phyloP scores from a whole-genome alignment of 2,329 filamentous ascomycete genomes.

The Calonectria pauciramosa region DNA sequence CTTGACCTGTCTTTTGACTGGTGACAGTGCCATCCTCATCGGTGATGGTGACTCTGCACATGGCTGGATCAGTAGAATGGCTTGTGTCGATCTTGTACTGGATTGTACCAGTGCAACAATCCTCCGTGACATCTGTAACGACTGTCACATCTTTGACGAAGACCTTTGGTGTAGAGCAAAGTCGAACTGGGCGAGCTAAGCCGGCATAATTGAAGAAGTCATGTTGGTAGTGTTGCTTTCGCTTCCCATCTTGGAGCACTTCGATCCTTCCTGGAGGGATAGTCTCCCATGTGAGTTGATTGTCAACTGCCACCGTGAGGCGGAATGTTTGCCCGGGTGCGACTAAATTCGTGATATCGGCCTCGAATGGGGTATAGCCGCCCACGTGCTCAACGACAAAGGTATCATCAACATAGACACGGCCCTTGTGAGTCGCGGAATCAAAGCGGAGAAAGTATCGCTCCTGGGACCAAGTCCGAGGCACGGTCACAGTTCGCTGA shows the following conservation, averaged over 20 bases:
- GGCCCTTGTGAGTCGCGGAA: constrained; percentile 26
- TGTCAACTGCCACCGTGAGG: constrained; percentile 29
- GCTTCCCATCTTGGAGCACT: constrained; percentile 14
- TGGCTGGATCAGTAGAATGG: neutral
- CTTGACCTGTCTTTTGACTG: neutral
- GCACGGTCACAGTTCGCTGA: constrained; percentile 22
- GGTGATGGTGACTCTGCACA: neutral
- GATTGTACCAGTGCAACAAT: constrained; percentile 7
- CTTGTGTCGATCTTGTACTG: constrained; percentile 17
- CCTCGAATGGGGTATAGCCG: constrained; percentile 30
- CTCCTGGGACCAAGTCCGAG: constrained; percentile 17
- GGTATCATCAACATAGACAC: constrained; percentile 28
- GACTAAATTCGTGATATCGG: constrained; percentile 16
- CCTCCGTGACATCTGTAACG: constrained; percentile 9
- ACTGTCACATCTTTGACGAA: constrained; percentile 23
- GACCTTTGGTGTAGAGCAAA: constrained; percentile 13
- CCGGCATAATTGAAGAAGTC: constrained; percentile 35
- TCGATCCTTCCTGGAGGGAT: constrained; percentile 29
- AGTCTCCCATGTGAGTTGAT: constrained; percentile 28
- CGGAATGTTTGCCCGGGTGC: constrained; percentile 17
- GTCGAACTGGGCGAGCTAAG: constrained; percentile 23
- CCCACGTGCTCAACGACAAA: constrained; percentile 30
- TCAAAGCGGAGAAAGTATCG: constrained; percentile 28
- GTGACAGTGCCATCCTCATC: constrained; percentile 20
- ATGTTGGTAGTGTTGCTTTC: constrained; percentile 34